These are phyloP conservation scores for Metarhizium anisopliae DNA, from an alignment of 2,329 filamentous ascomycete genomes.

Conservation along the genomic window DNA sequence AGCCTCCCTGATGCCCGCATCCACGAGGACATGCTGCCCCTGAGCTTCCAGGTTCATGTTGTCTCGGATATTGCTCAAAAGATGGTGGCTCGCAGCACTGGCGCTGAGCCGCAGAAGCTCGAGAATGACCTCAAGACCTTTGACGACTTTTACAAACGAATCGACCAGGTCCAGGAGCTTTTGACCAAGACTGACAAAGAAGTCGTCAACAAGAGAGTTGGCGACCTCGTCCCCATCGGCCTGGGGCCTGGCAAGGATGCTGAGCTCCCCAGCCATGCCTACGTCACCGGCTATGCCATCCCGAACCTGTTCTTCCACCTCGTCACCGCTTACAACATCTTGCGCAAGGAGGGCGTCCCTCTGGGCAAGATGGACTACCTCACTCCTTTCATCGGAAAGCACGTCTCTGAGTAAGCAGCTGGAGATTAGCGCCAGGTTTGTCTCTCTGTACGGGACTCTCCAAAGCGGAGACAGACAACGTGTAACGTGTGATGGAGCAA, in stretches of 20 bases:
- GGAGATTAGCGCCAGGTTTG: not conserved
- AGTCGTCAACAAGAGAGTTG: constrained; percentile 22
- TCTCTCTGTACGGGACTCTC: no score
- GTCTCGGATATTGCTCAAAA: constrained; percentile 20
- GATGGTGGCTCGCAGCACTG: constrained; percentile 24
- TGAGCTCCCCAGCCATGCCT: constrained; percentile 24
- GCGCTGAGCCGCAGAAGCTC: constrained; percentile 16
- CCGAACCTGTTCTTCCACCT: constrained; percentile 60
- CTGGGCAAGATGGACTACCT: constrained; percentile 54
- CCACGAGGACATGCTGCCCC: constrained; percentile 32
- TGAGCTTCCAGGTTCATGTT: constrained; percentile 31
- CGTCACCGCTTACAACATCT: constrained; percentile 48
- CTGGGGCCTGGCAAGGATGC: constrained; percentile 21
- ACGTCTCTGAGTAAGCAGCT: not conserved
- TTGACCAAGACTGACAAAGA: constrained; percentile 24
- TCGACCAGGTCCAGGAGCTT: constrained; percentile 20
- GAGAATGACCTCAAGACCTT: constrained; percentile 23
- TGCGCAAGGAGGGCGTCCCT: constrained; percentile 50
- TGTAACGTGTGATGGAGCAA: no score
- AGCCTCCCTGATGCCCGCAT: constrained; percentile 24
- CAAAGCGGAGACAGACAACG: no score
- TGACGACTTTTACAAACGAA: constrained; percentile 24
- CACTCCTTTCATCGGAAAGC: constrained; percentile 18
- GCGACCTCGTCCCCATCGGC: constrained; percentile 18
- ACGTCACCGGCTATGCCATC: constrained; percentile 37